A percentile compares a stretch with the other conserved stretches of the same genome.
phyloP scores from a whole-genome alignment of 257 asterid species.

The Anisodus tanguticus region DNA sequence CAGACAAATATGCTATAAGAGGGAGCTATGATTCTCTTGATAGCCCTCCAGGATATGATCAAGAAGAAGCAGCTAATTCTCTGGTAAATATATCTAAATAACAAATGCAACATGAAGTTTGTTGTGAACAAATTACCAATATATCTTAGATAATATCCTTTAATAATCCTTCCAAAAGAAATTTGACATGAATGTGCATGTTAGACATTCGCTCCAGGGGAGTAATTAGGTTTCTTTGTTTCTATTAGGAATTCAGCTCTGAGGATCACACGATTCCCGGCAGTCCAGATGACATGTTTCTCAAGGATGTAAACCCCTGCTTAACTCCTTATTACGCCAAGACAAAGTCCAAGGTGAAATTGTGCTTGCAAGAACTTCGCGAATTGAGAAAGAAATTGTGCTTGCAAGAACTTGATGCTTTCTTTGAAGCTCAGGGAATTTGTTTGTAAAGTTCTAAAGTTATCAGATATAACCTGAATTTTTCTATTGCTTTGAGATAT shows the following conservation, averaged over 20 bases:
- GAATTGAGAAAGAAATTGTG: background rate
- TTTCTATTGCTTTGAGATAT: background rate
- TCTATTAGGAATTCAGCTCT: slow-evolving; percentile 66
- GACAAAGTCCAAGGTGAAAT: slow-evolving; percentile 76
- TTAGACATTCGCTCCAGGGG: background rate
- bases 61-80: slow-evolving; percentile 75
- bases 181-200: slow-evolving; percentile 37
- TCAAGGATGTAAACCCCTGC: slow-evolving; percentile 93
- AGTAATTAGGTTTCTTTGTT: background rate
- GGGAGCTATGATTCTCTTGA: slow-evolving; percentile 51
- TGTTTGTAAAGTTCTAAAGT: background rate
- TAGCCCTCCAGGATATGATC: slow-evolving; percentile 73
- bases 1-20: slow-evolving; percentile 71
- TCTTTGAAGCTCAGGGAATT: background rate
- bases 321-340: slow-evolving; percentile 74
- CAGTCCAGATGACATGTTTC: slow-evolving; percentile 84
- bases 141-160: background rate
- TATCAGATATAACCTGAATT: background rate
- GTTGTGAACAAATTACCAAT: background rate
- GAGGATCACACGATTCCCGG: slow-evolving; percentile 74
- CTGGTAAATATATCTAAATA: slow-evolving; percentile 52
- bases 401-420: background rate
- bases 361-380: background rate
- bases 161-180: background rate
- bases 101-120: background rate